phyloP scores from a whole-genome alignment of 139 green algal species.

The Yamagishiella unicocca region DNA sequence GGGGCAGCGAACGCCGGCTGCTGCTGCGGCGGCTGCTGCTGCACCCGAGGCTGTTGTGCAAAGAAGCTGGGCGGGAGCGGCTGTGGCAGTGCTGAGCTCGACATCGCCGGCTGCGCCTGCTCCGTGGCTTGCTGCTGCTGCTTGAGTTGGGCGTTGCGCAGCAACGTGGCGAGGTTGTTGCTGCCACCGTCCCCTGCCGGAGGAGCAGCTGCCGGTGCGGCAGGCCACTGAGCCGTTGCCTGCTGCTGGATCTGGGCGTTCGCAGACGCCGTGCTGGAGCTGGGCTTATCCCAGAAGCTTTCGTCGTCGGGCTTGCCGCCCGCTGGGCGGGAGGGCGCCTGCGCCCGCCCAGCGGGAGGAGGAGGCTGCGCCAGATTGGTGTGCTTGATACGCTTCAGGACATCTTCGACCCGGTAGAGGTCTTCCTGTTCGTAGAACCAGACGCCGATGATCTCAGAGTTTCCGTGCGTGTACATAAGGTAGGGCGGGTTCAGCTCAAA shows the following conservation, averaged over 20 bases:
- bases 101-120: not conserved
- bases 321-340: not conserved
- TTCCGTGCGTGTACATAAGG: slow-evolving; percentile 87
- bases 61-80: slow-evolving; percentile 36
- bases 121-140: slow-evolving; percentile 3
- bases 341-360: not conserved
- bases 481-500: slow-evolving; percentile 87
- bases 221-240: not conserved
- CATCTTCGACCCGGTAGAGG: slow-evolving; percentile 69
- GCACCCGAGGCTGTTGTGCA: slow-evolving; percentile 21
- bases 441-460: slow-evolving; percentile 85
- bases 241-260: not conserved
- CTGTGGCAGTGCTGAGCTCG: not conserved
- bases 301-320: slow-evolving; percentile 43
- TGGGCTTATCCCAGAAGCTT: slow-evolving; percentile 64
- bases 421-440: slow-evolving; percentile 94
- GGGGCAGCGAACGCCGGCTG: not conserved
- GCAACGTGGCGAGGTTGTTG: slow-evolving; percentile 48
- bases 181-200: not conserved
- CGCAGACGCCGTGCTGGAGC: not conserved
- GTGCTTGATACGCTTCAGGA: slow-evolving; percentile 77
- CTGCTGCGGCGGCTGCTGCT: not conserved
- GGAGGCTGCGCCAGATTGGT: slow-evolving; percentile 1
- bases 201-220: not conserved
- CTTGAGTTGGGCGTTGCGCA: slow-evolving; percentile 48